These are phyloP conservation scores for Agaricus blazei DNA, from an alignment of 768 basidiomycete genomes.

Conservation along the genomic window DNA sequence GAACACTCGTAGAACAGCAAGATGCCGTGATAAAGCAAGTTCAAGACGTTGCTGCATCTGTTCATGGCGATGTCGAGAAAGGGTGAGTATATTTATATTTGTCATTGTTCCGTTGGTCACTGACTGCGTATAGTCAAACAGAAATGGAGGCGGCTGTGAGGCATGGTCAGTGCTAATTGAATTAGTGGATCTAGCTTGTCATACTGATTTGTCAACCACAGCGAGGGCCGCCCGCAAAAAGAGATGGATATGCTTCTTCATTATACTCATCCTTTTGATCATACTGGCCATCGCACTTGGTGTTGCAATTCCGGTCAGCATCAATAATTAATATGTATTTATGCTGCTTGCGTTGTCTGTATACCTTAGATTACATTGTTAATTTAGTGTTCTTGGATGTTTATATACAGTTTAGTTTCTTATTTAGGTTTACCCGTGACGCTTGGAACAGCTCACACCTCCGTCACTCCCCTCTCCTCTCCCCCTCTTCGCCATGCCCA, in stretches of 20 bases:
- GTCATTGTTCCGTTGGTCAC: background rate
- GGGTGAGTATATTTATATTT: slow-evolving; percentile 43
- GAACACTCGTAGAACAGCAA: slow-evolving; percentile 72
- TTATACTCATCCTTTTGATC: slow-evolving; percentile 47
- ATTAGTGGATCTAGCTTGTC: background rate
- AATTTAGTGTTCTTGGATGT: background rate
- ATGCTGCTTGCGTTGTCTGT: no score
- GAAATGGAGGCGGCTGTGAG: slow-evolving; percentile 66
- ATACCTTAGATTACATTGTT: background rate
- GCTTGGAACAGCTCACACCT: background rate
- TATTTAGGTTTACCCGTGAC: background rate
- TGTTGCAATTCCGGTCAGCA: slow-evolving; percentile 22
- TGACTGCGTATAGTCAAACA: slow-evolving; percentile 36
- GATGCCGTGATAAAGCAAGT: slow-evolving; percentile 66
- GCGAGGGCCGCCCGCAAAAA: slow-evolving; percentile 63
- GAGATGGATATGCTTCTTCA: slow-evolving; percentile 82
- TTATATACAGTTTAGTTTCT: no score
- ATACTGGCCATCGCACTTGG: slow-evolving; percentile 60
- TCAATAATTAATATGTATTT: background rate
- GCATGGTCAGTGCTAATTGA: slow-evolving; percentile 29
- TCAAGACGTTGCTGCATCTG: slow-evolving; percentile 55
- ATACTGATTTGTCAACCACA: slow-evolving; percentile 11
- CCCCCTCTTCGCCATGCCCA: slow-evolving; percentile 21
- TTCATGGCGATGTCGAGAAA: slow-evolving; percentile 62
- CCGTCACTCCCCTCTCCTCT: slow-evolving; percentile 2